These are phyloP conservation scores for Yamadazyma spencermartinsiae DNA, from an alignment of 1,139 yeast species.

Conservation along the genomic window DNA sequence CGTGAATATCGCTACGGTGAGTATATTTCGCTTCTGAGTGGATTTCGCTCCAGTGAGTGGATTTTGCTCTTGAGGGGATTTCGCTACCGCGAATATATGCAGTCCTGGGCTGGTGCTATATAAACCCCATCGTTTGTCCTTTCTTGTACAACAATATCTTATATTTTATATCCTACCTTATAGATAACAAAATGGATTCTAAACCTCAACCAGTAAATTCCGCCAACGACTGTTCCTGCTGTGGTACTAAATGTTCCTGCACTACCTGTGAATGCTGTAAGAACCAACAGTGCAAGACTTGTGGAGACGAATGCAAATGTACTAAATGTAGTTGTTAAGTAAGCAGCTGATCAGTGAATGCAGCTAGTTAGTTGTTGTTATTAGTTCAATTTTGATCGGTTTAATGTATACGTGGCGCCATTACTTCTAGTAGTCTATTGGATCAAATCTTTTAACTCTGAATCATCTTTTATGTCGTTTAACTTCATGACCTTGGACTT, in stretches of 20 bases:
- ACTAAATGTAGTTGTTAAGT: conserved; percentile 5
- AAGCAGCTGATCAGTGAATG: too few relatives aligned
- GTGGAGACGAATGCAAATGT: conserved; percentile 4
- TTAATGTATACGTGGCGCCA: too few relatives aligned
- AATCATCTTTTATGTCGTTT: conserved; percentile 8
- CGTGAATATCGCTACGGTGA: background rate
- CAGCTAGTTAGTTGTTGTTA: too few relatives aligned
- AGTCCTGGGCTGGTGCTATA: too few relatives aligned
- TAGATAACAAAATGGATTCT: background rate
- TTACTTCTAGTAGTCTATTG: too few relatives aligned
- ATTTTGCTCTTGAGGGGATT: too few relatives aligned
- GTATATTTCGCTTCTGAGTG: too few relatives aligned
- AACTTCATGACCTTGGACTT: conserved; percentile 23
- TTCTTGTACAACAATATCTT: too few relatives aligned
- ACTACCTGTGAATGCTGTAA: conserved; percentile 3
- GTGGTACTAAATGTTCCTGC: conserved; percentile 7
- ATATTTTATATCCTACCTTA: too few relatives aligned
- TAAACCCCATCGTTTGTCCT: background rate
- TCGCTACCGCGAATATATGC: too few relatives aligned
- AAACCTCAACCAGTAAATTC: conserved; percentile 1
- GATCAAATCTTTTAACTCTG: conserved; percentile 3
- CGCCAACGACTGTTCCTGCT: conserved; percentile 6
- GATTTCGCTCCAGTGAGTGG: too few relatives aligned
- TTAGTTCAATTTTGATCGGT: too few relatives aligned
- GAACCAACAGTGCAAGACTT: background rate